Evolutionary conservation across 805 yeast species (phyloP).

Genomic region (Cyberlindnera euphorbiae): DNA sequence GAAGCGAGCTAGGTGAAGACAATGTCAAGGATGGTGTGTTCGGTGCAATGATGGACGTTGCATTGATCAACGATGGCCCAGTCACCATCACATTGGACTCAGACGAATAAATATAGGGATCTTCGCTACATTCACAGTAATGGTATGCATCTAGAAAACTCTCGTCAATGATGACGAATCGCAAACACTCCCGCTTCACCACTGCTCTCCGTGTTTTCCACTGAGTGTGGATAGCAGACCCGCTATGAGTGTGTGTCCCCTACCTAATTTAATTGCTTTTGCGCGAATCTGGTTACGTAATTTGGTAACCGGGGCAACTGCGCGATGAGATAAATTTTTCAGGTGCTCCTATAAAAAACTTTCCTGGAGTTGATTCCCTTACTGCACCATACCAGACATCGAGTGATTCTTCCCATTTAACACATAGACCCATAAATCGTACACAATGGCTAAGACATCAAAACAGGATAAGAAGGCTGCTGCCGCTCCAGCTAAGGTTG

Average conservation of each 20-base stretch:
- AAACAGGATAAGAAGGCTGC: slow-evolving; percentile 19
- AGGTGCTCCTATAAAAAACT: slow-evolving; percentile 9
- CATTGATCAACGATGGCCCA: slow-evolving; percentile 87
- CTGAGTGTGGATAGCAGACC: too few species aligned
- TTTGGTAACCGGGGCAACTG: slow-evolving; percentile 13
- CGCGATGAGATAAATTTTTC: slow-evolving; percentile 19
- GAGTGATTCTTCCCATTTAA: not conserved
- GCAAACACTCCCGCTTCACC: too few species aligned
- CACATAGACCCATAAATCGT: not conserved
- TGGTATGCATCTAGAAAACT: too few species aligned
- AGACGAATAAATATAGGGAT: slow-evolving; percentile 20
- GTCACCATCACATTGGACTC: slow-evolving; percentile 84
- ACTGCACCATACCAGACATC: too few species aligned
- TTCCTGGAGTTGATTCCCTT: slow-evolving; percentile 10
- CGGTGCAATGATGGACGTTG: slow-evolving; percentile 98
- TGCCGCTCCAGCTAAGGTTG: slow-evolving; percentile 7
- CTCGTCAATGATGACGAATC: too few species aligned
- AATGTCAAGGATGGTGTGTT: slow-evolving; percentile 84
- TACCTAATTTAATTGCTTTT: too few species aligned
- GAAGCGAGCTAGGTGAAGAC: slow-evolving; percentile 49
- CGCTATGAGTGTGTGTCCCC: too few species aligned
- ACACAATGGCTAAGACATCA: slow-evolving; percentile 23
- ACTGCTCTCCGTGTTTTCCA: too few species aligned
- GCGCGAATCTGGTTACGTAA: too few species aligned
- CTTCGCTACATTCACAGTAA: too few species aligned